phyloP scores from a whole-genome alignment of 331 rosid genomes.

The Quercus tomentella region DNA sequence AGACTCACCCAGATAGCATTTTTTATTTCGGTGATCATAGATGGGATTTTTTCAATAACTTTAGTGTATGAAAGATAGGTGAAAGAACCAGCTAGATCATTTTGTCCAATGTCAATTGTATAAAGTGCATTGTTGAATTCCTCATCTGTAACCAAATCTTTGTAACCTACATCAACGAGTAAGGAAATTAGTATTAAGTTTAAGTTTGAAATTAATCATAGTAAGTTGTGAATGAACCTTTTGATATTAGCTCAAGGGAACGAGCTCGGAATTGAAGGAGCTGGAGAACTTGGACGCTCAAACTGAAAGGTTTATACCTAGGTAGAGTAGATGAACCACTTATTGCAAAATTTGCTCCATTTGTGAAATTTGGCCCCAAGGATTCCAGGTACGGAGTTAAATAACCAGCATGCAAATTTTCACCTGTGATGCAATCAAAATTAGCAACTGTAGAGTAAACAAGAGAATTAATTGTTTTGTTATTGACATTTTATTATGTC shows the following conservation, averaged over 20 bases:
- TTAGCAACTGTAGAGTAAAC: too few relatives aligned
- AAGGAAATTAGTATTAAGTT: too few relatives aligned
- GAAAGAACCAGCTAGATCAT: slow-evolving; percentile 29
- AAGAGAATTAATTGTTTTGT: too few relatives aligned
- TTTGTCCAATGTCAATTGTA: slow-evolving; percentile 33
- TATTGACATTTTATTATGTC: too few relatives aligned
- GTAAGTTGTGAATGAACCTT: not conserved
- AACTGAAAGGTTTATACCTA: slow-evolving; percentile 17
- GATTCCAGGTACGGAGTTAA: slow-evolving; percentile 30
- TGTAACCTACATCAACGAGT: slow-evolving; percentile 12
- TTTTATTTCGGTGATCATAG: slow-evolving; percentile 49
- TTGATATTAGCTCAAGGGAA: slow-evolving; percentile 16
- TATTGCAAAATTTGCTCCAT: slow-evolving; percentile 33
- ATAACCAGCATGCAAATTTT: slow-evolving; percentile 11
- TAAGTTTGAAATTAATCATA: too few relatives aligned
- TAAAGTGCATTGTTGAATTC: slow-evolving; percentile 26
- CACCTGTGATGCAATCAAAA: slow-evolving; percentile 9
- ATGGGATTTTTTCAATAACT: slow-evolving; percentile 41
- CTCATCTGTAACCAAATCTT: slow-evolving; percentile 15
- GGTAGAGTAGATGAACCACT: slow-evolving; percentile 25
- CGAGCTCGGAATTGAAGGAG: slow-evolving; percentile 25
- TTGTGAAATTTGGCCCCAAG: slow-evolving; percentile 25
- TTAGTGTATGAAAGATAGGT: slow-evolving; percentile 1
- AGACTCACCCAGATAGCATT: slow-evolving; percentile 52
- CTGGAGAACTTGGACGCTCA: slow-evolving; percentile 27